Percentiles rank a stretch among this genome's conserved stretches.
Conservation (phyloP, 2,329 filamentous ascomycete species). For the Chaetomium sp. region DNA sequence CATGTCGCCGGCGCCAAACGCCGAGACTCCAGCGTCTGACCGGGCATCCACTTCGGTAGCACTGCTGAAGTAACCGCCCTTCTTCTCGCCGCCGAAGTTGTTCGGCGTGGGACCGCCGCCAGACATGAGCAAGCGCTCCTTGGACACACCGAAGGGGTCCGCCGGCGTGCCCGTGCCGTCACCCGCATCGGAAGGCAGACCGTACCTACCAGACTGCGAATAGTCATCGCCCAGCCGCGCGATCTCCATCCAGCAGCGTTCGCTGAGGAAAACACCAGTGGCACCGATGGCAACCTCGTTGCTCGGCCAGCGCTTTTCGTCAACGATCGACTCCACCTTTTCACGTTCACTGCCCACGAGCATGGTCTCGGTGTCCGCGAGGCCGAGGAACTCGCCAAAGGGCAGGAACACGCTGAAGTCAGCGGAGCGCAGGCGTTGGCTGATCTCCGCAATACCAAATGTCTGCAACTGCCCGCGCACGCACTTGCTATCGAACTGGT, state of each 20-base stretch:
- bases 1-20: slow-evolving; percentile 89
- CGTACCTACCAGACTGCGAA: slow-evolving; percentile 48
- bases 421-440: slow-evolving; percentile 81
- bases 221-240: slow-evolving; percentile 63
- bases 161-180: slow-evolving; percentile 54
- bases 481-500: slow-evolving; percentile 98
- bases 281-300: slow-evolving; percentile 88
- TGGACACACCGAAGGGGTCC: slow-evolving; percentile 55
- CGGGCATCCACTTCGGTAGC: slow-evolving; percentile 69
- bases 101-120: slow-evolving; percentile 44
- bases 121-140: slow-evolving; percentile 50
- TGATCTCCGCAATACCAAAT: slow-evolving; percentile 94
- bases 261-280: slow-evolving; percentile 92
- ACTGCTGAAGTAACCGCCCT: slow-evolving; percentile 71
- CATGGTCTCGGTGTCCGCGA: slow-evolving; percentile 75
- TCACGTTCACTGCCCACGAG: slow-evolving; percentile 89
- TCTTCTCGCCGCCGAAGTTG: slow-evolving; percentile 65
- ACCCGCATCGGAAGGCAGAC: slow-evolving; percentile 52
- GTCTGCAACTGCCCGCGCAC: slow-evolving; percentile 91
- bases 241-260: slow-evolving; percentile 90
- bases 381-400: slow-evolving; percentile 88
- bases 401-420: slow-evolving; percentile 96
- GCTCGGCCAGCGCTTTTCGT: slow-evolving; percentile 83
- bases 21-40: slow-evolving; percentile 88
- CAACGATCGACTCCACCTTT: slow-evolving; percentile 83